Evolutionary conservation across 2,329 filamentous ascomycete genomes (phyloP), one percentile per base, ranked within the genome.

Genomic region (Neocucurbitaria cava): DNA sequence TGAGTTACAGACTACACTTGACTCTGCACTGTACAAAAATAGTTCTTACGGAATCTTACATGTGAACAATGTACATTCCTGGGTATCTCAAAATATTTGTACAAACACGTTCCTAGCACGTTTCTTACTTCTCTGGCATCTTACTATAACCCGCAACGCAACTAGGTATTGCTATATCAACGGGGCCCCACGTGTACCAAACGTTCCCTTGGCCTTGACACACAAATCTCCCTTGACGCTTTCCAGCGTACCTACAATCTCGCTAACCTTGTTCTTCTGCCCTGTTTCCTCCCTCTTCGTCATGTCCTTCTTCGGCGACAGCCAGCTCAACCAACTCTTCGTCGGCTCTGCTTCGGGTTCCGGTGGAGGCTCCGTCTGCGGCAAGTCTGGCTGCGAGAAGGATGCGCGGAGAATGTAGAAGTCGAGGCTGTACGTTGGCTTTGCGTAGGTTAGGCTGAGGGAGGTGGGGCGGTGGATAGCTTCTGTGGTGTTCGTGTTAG

Each of bases 321-420:
- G 42, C 69, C 70, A 73, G 2, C 53, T 57, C 15, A 67, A 24
- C 68, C 66, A 69, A 13, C 64, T 68, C 56, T 69, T 75, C 33
- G 64, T 65, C 24, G 68, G 60, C 30, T 63, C 56, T 1, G 69
- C 46, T 38, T 66, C 59, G 1, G 67, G 58, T 26, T 69, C 66
- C 2, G 61, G 59, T 11, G 62, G 62, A 7, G 68, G 68, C 24
- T 65, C 65, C 8, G 55, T 57, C 26, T 70, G 66, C 5, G 65
- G 59, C 3, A 65, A 42, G 24, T 67, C 58, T 2, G 72, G 65
- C 17, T 66, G 64, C 24, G 68, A 58, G 33, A 78, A 81, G 46
- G 77, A 71, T 11, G 81, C 79, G 51, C 81, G 78, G 6, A 92
- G 76, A 28, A 89, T 79, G 74, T 90, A 91, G 71, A 89, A 90